Evolutionary conservation across 2,329 filamentous ascomycete genomes (phyloP), one percentile per base, ranked within the genome.

Genomic region (Cyphellophora europaea): DNA sequence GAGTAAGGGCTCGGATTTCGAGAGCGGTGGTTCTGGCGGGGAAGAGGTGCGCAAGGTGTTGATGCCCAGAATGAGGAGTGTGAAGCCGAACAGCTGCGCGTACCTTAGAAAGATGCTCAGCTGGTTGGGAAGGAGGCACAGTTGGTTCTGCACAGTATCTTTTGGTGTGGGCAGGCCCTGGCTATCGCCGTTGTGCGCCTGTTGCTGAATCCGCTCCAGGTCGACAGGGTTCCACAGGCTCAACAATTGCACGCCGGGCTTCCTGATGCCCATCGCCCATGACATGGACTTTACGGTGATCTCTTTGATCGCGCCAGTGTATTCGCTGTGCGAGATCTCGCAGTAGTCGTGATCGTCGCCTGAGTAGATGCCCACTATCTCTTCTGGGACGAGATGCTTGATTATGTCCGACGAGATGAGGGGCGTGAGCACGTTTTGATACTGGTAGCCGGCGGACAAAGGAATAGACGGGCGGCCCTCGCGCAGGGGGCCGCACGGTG

Each of bases 321-420:
- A 75, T 12, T 74, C 69, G 3, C 77, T 75, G 57, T 98, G 91
- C 1, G 79, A 70, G 5, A 96, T 64, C 52, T 94, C 88, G 61
- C 91, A 98, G 62, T 96, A 95, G 62, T 98, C 91, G 62, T 98
- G 91, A 53, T 98, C 91, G 50, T 98, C 91, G 8, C 91, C 91
- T 0, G 87, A 94, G 54, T 96, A 98, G 28, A 88, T 82, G 45
- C 91, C 82, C 3, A 76, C 70, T 10, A 96, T 75, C 42, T 91
- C 84, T 15, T 43, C 35, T 5, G 45, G 39, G 1, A 86, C 87
- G 19, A 94, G 69, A 44, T 79, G 83, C 40, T 79, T 71, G 27
- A 94, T 65, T 23, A 98, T 66, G 33, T 79, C 77, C 30, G 77
- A 69, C 1, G 88, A 91, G 47, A 95, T 77, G 2, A 74, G 69